These are phyloP conservation scores for Dipodascopsis tothii DNA, from an alignment of 805 yeast species.

Conservation along the genomic window DNA sequence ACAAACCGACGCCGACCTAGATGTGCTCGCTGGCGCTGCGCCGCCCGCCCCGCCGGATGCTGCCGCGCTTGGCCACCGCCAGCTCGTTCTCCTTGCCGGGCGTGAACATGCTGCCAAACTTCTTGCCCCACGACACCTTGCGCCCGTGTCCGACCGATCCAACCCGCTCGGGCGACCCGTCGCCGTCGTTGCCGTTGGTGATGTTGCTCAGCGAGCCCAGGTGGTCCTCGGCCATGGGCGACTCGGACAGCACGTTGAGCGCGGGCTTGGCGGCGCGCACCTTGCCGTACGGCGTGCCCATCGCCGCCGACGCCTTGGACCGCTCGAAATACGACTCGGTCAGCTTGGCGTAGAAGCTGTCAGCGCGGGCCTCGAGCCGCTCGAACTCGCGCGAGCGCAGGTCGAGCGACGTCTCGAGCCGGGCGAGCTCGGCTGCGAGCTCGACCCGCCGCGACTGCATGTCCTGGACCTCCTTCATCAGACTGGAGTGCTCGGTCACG, in stretches of 20 bases:
- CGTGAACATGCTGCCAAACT: constrained; percentile 16
- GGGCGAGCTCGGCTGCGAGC: constrained; percentile 24
- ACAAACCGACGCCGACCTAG: too few relatives aligned
- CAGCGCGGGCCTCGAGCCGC: constrained; percentile 29
- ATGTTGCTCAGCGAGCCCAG: neutral
- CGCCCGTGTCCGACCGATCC: too few relatives aligned
- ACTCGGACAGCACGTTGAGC: neutral
- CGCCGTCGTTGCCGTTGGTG: neutral
- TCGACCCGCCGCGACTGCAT: constrained; percentile 21
- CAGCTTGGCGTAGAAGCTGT: constrained; percentile 25
- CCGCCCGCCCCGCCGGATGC: constrained; percentile 5
- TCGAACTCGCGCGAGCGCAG: constrained; percentile 29
- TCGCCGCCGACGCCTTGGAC: constrained; percentile 30
- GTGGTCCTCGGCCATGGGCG: neutral
- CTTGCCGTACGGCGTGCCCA: neutral
- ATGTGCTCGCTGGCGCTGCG: constrained; percentile 15
- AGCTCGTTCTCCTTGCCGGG: constrained; percentile 20
- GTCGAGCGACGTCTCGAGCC: constrained; percentile 26
- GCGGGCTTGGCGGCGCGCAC: neutral
- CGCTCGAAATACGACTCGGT: constrained; percentile 28
- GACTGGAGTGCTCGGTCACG: constrained; percentile 12
- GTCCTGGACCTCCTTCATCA: constrained; percentile 17
- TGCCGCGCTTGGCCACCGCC: constrained; percentile 11
- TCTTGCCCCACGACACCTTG: constrained; percentile 17
- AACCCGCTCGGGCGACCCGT: too few relatives aligned